phyloP scores from a whole-genome alignment of 345 rosid species.

The thale cress (Arabidopsis thaliana) region TAIR10.1 NC_003070.9:21928501-21929000 shows the following conservation, averaged over 20 bases:
- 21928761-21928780: conserved; percentile 76
- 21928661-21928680: conserved; percentile 58
- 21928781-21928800: conserved; percentile 92
- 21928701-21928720: conserved; percentile 57
- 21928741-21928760: conserved; percentile 92
- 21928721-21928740: conserved; percentile 70
- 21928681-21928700: conserved; percentile 52
- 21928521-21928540: conserved; percentile 48
- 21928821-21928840: conserved; percentile 79
- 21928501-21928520: conserved; percentile 50
- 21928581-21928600: conserved; percentile 15
- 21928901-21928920: conserved; percentile 87
- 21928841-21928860: conserved; percentile 77
- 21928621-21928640: conserved; percentile 49
- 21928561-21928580: conserved; percentile 15
- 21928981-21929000: conserved; percentile 88
- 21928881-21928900: conserved; percentile 84
- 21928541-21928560: conserved; percentile 3
- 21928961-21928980: conserved; percentile 94
- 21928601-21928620: conserved; percentile 46
- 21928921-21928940: conserved; percentile 79
- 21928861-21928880: conserved; percentile 86
- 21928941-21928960: conserved; percentile 89
- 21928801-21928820: conserved; percentile 93
- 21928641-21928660: conserved; percentile 46